Evolutionary conservation across 129 eudicot genomes (phyloP), one percentile per base, ranked within the genome.

Genomic region (Calendula officinalis): DNA sequence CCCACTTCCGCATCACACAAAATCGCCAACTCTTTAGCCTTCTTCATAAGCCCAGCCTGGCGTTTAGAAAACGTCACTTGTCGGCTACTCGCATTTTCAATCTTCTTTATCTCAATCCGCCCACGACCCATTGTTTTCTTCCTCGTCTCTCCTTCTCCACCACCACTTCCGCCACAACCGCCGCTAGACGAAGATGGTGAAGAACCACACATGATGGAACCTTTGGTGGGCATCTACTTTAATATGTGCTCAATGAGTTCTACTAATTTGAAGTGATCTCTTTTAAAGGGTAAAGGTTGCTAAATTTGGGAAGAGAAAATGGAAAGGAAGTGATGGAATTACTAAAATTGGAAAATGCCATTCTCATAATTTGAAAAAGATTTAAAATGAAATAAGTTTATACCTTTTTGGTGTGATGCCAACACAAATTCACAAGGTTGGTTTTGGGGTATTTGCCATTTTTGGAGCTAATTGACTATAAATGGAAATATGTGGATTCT

Each of bases 21-120:
- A 7, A 87, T 81, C 4, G 95, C 74, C 72, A 87, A 56, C 77
- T 87, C 95, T 73, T 68, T 84, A 0, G 91, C 95, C 74, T 87
- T 87, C 80, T 87, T 87, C 57, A 84, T 41, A 48, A 87, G 74
- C 1, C 95, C 95, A 15, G 83, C 68, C 13, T 91, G 83, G 0
- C 91, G 81, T 34, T 87, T 87, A 0, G 95, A 87, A 68, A 87
- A 87, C 2, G 95, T 87, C 48, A 87, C 95, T 45, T 84, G 95
- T 35, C 95, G 78, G 51, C 91, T 81, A 47, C 82, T 87, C 9
- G 79, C 75, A 49, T 87, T 87, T 52, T 87, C 95, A n/a, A 87
- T 87, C 74, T 87, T 87, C 70, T 87, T 84, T 39, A 87, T 84
- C 82, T 84, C 95, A 62, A 84, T 87, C 71, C 86, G 70, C 7